phyloP scores from a whole-genome alignment of 805 yeast genomes.

The Nakazawaea populi region DNA sequence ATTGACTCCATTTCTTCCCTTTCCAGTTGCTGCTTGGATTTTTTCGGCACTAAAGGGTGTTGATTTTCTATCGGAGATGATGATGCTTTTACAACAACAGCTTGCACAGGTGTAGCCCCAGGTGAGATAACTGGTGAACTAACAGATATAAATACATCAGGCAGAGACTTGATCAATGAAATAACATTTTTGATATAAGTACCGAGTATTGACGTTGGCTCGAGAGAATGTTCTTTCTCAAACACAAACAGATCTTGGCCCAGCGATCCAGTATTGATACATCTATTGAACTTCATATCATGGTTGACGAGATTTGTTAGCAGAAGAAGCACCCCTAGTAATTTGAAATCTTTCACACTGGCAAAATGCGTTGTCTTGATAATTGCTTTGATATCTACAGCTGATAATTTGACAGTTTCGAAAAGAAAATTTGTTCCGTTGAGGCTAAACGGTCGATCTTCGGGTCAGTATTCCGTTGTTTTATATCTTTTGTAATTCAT shows the following conservation, averaged over 20 bases:
- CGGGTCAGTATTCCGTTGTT: too few species aligned
- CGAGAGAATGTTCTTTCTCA: background rate
- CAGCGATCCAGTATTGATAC: background rate
- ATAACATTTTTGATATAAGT: conserved; percentile 2
- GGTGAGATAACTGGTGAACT: background rate
- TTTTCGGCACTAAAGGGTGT: background rate
- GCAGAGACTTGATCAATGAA: background rate
- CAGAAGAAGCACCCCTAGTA: background rate
- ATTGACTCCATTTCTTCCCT: background rate
- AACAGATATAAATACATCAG: background rate
- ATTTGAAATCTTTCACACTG: background rate
- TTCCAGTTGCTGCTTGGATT: background rate
- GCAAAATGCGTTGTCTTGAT: background rate
- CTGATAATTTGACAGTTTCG: conserved; percentile 2
- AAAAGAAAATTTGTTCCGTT: conserved; percentile 6
- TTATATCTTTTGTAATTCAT: too few species aligned
- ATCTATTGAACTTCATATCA: conserved; percentile 1
- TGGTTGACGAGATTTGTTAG: background rate
- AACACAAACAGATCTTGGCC: background rate
- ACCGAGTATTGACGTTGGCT: background rate
- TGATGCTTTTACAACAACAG: background rate
- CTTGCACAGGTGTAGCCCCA: background rate
- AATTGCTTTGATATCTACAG: background rate
- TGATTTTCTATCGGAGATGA: background rate
- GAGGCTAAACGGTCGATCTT: background rate